phyloP scores from a whole-genome alignment of 2,329 filamentous ascomycete genomes.

The Colletotrichum salicis region DNA sequence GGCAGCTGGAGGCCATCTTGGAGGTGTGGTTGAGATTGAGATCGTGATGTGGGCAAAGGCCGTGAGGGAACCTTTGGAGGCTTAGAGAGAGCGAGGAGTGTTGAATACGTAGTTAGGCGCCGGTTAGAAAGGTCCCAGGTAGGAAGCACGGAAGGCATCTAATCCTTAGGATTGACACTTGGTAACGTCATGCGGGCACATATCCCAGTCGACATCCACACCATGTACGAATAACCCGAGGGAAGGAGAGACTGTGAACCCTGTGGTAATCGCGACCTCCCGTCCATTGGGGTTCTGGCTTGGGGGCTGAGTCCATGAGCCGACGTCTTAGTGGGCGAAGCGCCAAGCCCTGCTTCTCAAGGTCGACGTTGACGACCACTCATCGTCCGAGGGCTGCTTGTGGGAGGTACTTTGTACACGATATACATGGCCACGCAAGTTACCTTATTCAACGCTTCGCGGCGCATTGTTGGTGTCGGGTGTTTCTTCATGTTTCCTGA shows the following conservation, averaged over 20 bases:
- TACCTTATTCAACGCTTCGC: background rate
- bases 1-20: background rate
- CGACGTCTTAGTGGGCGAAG: background rate
- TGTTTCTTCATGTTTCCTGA: background rate
- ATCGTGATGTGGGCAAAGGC: background rate
- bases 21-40: background rate
- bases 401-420: background rate
- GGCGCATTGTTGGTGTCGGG: background rate
- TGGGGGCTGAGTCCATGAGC: background rate
- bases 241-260: background rate
- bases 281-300: background rate
- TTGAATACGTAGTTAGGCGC: background rate
- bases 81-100: background rate
- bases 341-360: background rate
- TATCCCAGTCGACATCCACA: background rate
- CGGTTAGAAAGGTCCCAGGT: background rate
- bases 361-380: background rate
- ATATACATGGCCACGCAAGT: background rate
- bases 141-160: background rate
- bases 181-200: slow-evolving; percentile 12
- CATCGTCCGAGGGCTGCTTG: background rate
- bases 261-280: slow-evolving; percentile 5
- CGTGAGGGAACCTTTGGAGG: background rate
- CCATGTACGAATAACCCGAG: background rate
- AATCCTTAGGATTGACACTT: background rate